phyloP scores from a whole-genome alignment of 164 flowering plant genomes.

The Piper longum region DNA sequence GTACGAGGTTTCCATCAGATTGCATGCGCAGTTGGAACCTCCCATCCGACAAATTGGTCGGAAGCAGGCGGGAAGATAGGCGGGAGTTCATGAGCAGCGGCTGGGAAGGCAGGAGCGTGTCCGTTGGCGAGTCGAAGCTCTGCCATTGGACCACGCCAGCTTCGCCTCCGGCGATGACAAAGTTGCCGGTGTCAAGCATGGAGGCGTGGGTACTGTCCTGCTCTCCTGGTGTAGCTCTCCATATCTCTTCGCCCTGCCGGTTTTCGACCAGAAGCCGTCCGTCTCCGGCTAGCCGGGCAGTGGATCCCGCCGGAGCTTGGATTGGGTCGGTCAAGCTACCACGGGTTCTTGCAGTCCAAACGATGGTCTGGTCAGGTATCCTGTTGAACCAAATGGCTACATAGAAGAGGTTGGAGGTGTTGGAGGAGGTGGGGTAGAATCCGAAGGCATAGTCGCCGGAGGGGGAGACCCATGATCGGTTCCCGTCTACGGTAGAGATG shows the following conservation, averaged over 20 bases:
- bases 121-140: slow-evolving; percentile 13
- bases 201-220: slow-evolving; percentile 13
- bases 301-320: no score
- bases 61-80: no score
- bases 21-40: no score
- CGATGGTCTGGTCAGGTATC: no score
- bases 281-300: slow-evolving; percentile 1
- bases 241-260: slow-evolving; percentile 8
- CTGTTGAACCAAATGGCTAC: no score
- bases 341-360: slow-evolving; percentile 9
- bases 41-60: no score
- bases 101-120: no score
- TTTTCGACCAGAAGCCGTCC: slow-evolving; percentile 19
- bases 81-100: no score
- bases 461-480: slow-evolving; percentile 23
- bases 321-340: slow-evolving; percentile 4
- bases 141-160: background rate
- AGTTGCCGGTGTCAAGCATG: slow-evolving; percentile 37
- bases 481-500: slow-evolving; percentile 9
- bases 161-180: slow-evolving; percentile 13
- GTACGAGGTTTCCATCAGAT: no score
- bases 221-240: background rate
- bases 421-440: slow-evolving; percentile 17
- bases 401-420: no score
- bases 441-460: slow-evolving; percentile 36